Evolutionary conservation across 257 asterid genomes (phyloP).

Genomic region (Marsdenia floribunda): DNA sequence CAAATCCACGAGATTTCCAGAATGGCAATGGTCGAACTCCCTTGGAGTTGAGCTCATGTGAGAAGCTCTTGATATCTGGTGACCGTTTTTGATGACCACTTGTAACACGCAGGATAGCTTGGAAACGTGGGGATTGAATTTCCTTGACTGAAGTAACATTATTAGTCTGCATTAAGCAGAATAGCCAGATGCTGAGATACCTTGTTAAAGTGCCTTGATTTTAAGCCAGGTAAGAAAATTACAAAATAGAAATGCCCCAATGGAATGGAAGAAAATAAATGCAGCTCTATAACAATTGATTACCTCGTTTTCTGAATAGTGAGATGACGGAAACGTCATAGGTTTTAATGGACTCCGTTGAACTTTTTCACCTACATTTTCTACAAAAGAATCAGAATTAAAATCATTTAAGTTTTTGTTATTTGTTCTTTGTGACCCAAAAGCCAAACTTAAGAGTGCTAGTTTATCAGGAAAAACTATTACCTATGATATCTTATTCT

Average conservation of each 20-base stretch:
- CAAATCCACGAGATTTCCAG: slow-evolving; percentile 92
- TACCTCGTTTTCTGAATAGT: slow-evolving; percentile 62
- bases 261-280: background rate
- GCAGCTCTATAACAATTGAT: slow-evolving; percentile 9
- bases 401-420: background rate
- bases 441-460: background rate
- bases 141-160: slow-evolving; percentile 74
- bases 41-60: slow-evolving; percentile 91
- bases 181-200: slow-evolving; percentile 20
- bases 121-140: slow-evolving; percentile 95
- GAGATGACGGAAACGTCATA: slow-evolving; percentile 44
- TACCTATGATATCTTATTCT: background rate
- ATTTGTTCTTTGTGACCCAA: background rate
- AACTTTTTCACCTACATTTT: slow-evolving; percentile 50
- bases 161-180: slow-evolving; percentile 56
- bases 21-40: slow-evolving; percentile 92
- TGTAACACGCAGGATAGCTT: slow-evolving; percentile 81
- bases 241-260: background rate
- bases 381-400: slow-evolving; percentile 11
- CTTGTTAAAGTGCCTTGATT: background rate
- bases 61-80: slow-evolving; percentile 82
- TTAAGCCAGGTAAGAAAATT: background rate
- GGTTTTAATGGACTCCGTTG: slow-evolving; percentile 71
- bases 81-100: slow-evolving; percentile 65
- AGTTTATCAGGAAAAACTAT: background rate